A percentile compares a stretch with the other conserved stretches of the same genome.
Conservation (phyloP, 176 grass and related monocot genomes). For the Bothriochloa decipiens region DNA sequence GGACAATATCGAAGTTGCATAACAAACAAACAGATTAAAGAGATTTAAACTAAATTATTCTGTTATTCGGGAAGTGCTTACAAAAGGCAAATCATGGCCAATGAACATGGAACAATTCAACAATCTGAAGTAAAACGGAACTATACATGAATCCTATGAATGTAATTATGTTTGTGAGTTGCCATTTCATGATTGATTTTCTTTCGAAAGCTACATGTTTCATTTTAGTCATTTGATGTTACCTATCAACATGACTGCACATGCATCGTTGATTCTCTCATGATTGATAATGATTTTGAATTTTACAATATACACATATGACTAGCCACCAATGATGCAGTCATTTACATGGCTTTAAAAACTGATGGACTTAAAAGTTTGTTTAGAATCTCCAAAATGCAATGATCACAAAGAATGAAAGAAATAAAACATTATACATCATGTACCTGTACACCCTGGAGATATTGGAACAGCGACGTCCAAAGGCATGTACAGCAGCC, state of each 20-base stretch:
- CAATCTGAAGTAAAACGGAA: constrained; percentile 10
- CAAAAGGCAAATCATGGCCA: not conserved
- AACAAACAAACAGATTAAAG: constrained; percentile 15
- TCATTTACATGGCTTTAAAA: constrained; percentile 5
- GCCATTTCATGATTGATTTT: not conserved
- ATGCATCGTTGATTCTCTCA: not conserved
- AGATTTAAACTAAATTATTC: constrained; percentile 30
- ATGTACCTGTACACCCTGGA: constrained; percentile 91
- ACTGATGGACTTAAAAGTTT: constrained; percentile 1
- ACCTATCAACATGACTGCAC: constrained; percentile 5
- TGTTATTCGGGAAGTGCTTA: not conserved
- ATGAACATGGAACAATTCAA: not conserved
- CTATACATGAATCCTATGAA: not conserved
- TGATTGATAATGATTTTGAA: not conserved
- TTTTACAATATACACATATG: constrained; percentile 20
- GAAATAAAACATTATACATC: constrained; percentile 28
- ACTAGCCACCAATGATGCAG: not conserved
- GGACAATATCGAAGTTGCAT: not conserved
- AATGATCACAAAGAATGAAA: not conserved
- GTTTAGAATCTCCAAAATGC: not conserved
- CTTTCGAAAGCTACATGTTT: not conserved
- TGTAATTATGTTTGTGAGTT: not conserved
- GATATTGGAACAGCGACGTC: constrained; percentile 69
- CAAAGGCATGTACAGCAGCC: constrained; percentile 57
- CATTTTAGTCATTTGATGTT: not conserved